Conservation (phyloP, 805 yeast genomes). For the Metschnikowia santaceciliae region DNA sequence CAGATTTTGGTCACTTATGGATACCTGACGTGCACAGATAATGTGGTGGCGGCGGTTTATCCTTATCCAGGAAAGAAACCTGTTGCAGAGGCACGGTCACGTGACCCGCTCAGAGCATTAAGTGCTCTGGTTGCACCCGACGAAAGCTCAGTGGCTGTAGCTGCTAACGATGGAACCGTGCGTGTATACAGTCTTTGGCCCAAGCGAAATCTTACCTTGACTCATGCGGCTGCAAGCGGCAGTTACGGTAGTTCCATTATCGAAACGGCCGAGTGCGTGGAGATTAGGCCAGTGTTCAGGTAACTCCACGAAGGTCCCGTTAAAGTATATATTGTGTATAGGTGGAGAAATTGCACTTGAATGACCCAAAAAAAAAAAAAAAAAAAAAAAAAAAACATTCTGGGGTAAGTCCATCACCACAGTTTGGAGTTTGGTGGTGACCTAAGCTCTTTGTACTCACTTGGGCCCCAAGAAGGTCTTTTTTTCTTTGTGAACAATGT, state of each 20-base stretch:
- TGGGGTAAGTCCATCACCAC: too few species aligned
- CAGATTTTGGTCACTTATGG: constrained; percentile 83
- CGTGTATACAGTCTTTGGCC: constrained; percentile 73
- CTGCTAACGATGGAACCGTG: constrained; percentile 74
- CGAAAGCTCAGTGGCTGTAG: constrained; percentile 58
- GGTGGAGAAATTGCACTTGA: too few species aligned
- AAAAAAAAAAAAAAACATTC: too few species aligned
- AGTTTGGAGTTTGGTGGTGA: too few species aligned
- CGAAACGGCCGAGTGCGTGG: constrained; percentile 56
- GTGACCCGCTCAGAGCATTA: constrained; percentile 50
- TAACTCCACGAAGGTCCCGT: not conserved
- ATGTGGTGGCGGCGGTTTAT: constrained; percentile 52
- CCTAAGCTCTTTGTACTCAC: too few species aligned
- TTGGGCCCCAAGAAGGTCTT: too few species aligned
- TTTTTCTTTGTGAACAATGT: too few species aligned
- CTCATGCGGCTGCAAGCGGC: constrained; percentile 35
- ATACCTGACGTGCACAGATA: constrained; percentile 48
- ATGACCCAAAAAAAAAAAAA: too few species aligned
- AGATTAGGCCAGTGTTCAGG: constrained; percentile 8
- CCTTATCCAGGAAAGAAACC: constrained; percentile 62
- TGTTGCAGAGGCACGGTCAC: constrained; percentile 46
- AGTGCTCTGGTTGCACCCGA: constrained; percentile 69
- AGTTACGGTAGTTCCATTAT: constrained; percentile 54
- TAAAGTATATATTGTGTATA: too few species aligned
- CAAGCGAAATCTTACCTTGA: constrained; percentile 25